phyloP scores from a whole-genome alignment of 208 protist species.

The Trypanosoma rangeli region DNA sequence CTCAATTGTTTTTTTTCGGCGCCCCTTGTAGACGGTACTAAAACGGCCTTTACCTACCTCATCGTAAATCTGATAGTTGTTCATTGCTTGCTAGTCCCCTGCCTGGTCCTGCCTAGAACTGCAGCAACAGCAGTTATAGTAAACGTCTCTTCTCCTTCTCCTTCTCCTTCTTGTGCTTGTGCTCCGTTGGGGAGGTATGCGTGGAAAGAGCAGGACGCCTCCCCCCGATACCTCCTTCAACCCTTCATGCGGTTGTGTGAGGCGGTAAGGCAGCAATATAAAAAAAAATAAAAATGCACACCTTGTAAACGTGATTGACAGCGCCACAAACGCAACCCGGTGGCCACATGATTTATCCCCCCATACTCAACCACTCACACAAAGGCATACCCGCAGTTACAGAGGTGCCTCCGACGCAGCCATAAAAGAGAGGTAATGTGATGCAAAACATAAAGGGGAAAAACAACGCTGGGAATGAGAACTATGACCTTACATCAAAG shows the following conservation, averaged over 20 bases:
- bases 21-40: constrained; percentile 93
- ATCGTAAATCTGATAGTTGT: constrained; percentile 94
- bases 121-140: neutral
- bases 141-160: too few species aligned
- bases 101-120: neutral
- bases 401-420: neutral
- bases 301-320: neutral
- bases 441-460: constrained; percentile 10
- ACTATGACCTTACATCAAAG: neutral
- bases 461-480: constrained; percentile 14
- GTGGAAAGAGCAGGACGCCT: neutral
- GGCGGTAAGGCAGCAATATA: neutral
- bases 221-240: neutral
- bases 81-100: constrained; percentile 51
- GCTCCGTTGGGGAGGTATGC: neutral
- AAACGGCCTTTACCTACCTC: constrained; percentile 90
- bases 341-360: too few species aligned
- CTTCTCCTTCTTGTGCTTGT: neutral
- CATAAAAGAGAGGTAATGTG: neutral
- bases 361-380: neutral
- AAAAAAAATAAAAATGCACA: constrained; percentile 10
- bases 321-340: neutral
- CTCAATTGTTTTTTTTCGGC: constrained; percentile 88
- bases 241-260: neutral
- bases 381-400: neutral